These are phyloP conservation scores for Lignosus rhinocerotis DNA, from an alignment of 1,284 basidiomycete genomes.

Conservation along the genomic window DNA sequence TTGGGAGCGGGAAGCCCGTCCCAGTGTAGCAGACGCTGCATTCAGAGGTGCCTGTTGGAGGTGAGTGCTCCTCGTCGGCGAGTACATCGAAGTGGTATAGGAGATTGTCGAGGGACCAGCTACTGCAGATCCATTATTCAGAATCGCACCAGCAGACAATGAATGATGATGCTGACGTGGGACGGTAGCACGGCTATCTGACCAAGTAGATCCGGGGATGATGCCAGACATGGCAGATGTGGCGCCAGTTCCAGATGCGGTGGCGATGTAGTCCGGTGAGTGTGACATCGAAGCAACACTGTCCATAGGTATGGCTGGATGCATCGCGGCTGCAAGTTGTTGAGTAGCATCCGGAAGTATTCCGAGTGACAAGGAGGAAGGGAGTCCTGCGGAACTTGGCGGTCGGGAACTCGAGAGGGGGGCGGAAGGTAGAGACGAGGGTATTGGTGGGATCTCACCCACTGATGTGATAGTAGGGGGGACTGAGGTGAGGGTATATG, in stretches of 20 bases:
- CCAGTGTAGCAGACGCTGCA: conserved; percentile 40
- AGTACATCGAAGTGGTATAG: conserved; percentile 18
- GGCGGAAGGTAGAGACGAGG: conserved; percentile 32
- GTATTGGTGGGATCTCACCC: conserved; percentile 26
- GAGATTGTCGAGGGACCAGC: conserved; percentile 23
- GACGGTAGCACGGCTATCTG: conserved; percentile 22
- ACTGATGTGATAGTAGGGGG: conserved; percentile 25
- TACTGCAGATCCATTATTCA: conserved; percentile 20
- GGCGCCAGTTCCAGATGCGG: conserved; percentile 14
- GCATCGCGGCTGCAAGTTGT: conserved; percentile 20
- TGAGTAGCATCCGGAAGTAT: conserved; percentile 29
- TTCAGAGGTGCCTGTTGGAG: conserved; percentile 24
- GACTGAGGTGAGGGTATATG: conserved; percentile 25
- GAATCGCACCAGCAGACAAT: conserved; percentile 37
- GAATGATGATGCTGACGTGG: conserved; percentile 28
- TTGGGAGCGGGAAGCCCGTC: conserved; percentile 61
- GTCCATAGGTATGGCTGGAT: conserved; percentile 19
- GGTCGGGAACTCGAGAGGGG: conserved; percentile 42
- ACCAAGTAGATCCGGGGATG: conserved; percentile 23
- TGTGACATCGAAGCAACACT: conserved; percentile 18
- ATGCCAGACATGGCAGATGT: conserved; percentile 13
- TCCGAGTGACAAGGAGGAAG: conserved; percentile 29
- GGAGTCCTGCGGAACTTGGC: conserved; percentile 40
- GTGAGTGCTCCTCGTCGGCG: conserved; percentile 22
- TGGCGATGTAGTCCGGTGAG: conserved; percentile 19